Conservation (phyloP, 768 basidiomycete species). For the Phylloporus arenicola region DNA sequence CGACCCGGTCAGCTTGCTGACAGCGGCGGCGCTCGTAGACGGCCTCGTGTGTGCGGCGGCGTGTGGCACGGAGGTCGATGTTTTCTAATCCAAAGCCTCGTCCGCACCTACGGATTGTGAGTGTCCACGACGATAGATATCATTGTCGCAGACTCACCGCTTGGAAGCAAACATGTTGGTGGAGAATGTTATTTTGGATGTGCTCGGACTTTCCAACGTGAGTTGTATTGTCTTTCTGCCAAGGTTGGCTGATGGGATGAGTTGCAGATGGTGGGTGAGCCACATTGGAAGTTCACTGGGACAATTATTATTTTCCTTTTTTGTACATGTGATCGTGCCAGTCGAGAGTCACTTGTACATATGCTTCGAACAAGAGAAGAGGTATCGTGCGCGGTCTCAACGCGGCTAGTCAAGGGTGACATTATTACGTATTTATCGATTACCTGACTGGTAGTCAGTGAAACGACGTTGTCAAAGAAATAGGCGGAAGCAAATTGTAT, state of each 20-base stretch:
- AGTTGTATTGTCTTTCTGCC: neutral
- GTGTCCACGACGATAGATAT: neutral
- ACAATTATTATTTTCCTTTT: neutral
- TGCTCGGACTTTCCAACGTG: constrained; percentile 21
- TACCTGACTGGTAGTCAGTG: too few species aligned
- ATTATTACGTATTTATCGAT: too few species aligned
- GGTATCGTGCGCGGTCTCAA: too few species aligned
- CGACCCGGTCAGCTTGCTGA: constrained; percentile 50
- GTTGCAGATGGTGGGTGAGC: constrained; percentile 19
- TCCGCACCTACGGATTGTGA: neutral
- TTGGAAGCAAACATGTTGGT: constrained; percentile 8
- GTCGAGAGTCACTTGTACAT: too few species aligned
- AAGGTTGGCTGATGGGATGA: constrained; percentile 1
- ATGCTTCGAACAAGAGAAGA: too few species aligned
- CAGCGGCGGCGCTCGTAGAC: constrained; percentile 47
- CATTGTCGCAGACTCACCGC: neutral
- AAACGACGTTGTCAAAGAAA: too few species aligned
- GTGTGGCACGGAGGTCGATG: constrained; percentile 17
- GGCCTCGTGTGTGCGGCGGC: constrained; percentile 38
- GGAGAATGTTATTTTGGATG: constrained; percentile 18
- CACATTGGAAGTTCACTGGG: constrained; percentile 3
- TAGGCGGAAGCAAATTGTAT: neutral
- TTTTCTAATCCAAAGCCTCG: constrained; percentile 4
- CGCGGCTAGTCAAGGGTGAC: too few species aligned
- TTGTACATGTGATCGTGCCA: neutral